Percentiles rank a stretch among this genome's conserved stretches.
phyloP scores from a whole-genome alignment of 2,329 filamentous ascomycete species.

The Reticulascus tulasneorum region DNA sequence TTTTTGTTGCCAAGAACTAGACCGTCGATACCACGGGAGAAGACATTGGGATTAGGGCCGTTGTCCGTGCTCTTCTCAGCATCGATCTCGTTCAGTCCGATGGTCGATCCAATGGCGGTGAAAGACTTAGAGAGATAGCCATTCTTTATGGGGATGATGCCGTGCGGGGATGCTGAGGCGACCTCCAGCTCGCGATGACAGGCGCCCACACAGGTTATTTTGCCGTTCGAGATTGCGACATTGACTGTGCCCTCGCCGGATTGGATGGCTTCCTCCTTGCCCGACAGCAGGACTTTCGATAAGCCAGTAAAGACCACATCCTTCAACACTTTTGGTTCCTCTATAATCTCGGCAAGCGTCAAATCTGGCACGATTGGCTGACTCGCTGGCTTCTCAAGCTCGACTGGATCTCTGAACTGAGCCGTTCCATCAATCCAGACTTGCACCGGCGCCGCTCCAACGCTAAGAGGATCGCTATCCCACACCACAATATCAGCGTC shows the following conservation, averaged over 20 bases:
- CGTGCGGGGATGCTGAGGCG: constrained; percentile 27
- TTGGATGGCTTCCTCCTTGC: constrained; percentile 25
- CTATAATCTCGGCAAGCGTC: constrained; percentile 34
- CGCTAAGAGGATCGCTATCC: constrained; percentile 59
- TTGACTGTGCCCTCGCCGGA: constrained; percentile 29
- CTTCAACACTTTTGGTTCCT: constrained; percentile 32
- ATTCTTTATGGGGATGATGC: constrained; percentile 46
- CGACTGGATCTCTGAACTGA: constrained; percentile 52
- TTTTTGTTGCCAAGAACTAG: constrained; percentile 54
- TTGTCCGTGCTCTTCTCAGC: constrained; percentile 53
- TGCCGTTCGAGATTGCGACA: constrained; percentile 50
- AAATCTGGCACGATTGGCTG: constrained; percentile 35
- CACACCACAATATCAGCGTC: constrained; percentile 60
- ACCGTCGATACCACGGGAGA: constrained; percentile 57
- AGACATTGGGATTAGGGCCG: constrained; percentile 39
- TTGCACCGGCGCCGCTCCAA: constrained; percentile 56
- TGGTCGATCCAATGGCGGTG: constrained; percentile 54
- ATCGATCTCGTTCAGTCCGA: constrained; percentile 63
- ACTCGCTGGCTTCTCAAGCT: constrained; percentile 46
- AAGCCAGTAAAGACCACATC: constrained; percentile 56
- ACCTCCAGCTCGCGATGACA: constrained; percentile 42
- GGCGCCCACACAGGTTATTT: constrained; percentile 51
- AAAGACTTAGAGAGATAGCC: constrained; percentile 59
- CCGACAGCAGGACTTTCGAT: constrained; percentile 44
- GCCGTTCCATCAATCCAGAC: constrained; percentile 61